A percentile compares a stretch with the other conserved stretches of the same genome.
Evolutionary conservation across 768 basidiomycete genomes (phyloP).

Genomic region (Ephemerocybe angulata): DNA sequence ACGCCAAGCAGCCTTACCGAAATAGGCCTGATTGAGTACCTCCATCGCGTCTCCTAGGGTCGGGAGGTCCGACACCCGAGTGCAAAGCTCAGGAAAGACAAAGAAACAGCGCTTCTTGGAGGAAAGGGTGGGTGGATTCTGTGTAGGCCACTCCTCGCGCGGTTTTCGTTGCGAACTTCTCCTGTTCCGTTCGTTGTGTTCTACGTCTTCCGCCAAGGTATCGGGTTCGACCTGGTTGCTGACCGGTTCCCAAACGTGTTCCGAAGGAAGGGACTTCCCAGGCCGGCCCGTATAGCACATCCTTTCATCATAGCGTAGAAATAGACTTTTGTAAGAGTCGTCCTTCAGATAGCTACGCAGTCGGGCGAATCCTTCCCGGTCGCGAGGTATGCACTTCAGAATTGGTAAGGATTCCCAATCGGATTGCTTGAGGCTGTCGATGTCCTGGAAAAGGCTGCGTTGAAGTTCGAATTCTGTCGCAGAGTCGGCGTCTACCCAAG

Average conservation of each 20-base stretch:
- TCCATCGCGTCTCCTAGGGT: conserved; percentile 4
- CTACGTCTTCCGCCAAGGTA: too few species aligned
- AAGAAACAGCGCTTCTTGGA: conserved; percentile 1
- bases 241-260: too few species aligned
- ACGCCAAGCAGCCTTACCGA: not conserved
- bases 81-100: not conserved
- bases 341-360: not conserved
- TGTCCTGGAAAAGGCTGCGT: not conserved
- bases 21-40: not conserved
- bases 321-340: not conserved
- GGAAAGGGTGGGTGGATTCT: not conserved
- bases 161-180: not conserved
- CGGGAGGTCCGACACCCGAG: not conserved
- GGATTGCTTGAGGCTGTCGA: not conserved
- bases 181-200: too few species aligned
- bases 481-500: not conserved
- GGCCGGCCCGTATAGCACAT: not conserved
- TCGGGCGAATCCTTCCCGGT: not conserved
- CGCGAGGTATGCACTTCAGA: not conserved
- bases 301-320: not conserved
- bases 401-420: not conserved
- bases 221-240: too few species aligned
- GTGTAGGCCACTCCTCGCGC: not conserved
- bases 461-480: not conserved
- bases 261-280: not conserved